A percentile compares a stretch with the other conserved stretches of the same genome.
Evolutionary conservation across 2,329 filamentous ascomycete genomes (phyloP).

Genomic region (Atkinsonella texensis): DNA sequence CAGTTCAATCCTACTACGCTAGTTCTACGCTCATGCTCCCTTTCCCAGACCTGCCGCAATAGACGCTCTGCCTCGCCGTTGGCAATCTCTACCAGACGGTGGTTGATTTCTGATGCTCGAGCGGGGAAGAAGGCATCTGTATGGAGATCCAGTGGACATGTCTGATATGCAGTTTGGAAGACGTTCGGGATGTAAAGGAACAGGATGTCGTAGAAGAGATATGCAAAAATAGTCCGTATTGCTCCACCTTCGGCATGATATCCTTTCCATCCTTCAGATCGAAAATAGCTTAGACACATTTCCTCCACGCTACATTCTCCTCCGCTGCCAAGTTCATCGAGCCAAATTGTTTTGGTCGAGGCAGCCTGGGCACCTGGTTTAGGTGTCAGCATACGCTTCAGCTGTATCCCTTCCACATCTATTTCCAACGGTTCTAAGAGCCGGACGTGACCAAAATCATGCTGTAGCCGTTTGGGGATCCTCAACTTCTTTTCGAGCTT

Average conservation of each 20-base stretch:
- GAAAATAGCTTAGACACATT: conserved; percentile 87
- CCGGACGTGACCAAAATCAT: conserved; percentile 81
- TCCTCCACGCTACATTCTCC: conserved; percentile 79
- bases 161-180: conserved; percentile 92
- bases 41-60: conserved; percentile 54
- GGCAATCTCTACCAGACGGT: conserved; percentile 70
- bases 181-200: conserved; percentile 93
- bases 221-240: conserved; percentile 78
- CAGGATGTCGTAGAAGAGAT: conserved; percentile 85
- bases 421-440: conserved; percentile 67
- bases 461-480: conserved; percentile 73
- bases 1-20: conserved; percentile 89
- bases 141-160: conserved; percentile 82
- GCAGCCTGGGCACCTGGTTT: conserved; percentile 28
- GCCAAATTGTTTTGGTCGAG: conserved; percentile 71
- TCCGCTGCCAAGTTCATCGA: conserved; percentile 59
- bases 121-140: conserved; percentile 86
- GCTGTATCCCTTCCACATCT: conserved; percentile 62
- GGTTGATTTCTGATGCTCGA: conserved; percentile 81
- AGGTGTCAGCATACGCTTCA: conserved; percentile 46
- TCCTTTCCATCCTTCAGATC: conserved; percentile 77
- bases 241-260: conserved; percentile 91
- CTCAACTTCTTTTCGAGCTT: conserved; percentile 82
- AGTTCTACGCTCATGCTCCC: conserved; percentile 58
- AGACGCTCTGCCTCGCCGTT: conserved; percentile 65